Percentiles rank a stretch among this genome's conserved stretches.
These are phyloP conservation scores for Kuraishia cidri DNA, from an alignment of 805 yeast genomes.

Conservation along the genomic window DNA sequence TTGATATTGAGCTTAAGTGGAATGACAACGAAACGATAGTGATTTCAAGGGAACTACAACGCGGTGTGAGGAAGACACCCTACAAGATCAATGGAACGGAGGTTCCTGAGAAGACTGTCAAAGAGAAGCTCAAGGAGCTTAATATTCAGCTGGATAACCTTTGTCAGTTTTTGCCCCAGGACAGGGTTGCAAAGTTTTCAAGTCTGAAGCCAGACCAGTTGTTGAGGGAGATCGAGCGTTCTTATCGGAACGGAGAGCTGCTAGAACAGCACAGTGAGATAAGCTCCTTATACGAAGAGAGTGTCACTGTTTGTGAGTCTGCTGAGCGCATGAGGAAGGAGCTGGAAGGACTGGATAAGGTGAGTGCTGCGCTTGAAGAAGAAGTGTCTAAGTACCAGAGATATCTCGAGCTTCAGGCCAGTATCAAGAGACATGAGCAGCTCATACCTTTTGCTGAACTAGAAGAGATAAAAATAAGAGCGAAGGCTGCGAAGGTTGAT, in stretches of 20 bases:
- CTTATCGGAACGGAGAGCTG: slow-evolving; percentile 58
- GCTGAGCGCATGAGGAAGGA: slow-evolving; percentile 19
- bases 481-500: background rate
- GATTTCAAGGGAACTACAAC: slow-evolving; percentile 33
- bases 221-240: slow-evolving; percentile 70
- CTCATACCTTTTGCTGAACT: slow-evolving; percentile 24
- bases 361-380: slow-evolving; percentile 27
- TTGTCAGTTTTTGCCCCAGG: slow-evolving; percentile 94
- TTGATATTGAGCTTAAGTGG: slow-evolving; percentile 44
- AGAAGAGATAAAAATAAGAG: slow-evolving; percentile 8
- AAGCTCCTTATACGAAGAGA: slow-evolving; percentile 35
- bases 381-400: slow-evolving; percentile 38
- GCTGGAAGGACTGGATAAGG: slow-evolving; percentile 22
- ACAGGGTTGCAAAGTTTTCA: slow-evolving; percentile 89
- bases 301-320: slow-evolving; percentile 17
- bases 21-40: slow-evolving; percentile 20
- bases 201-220: slow-evolving; percentile 67
- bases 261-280: slow-evolving; percentile 47
- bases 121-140: slow-evolving; percentile 30
- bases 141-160: slow-evolving; percentile 85
- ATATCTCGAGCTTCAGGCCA: slow-evolving; percentile 32
- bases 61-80: slow-evolving; percentile 33
- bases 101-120: slow-evolving; percentile 35
- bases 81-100: slow-evolving; percentile 40
- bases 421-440: slow-evolving; percentile 25